Base-by-base conservation (phyloP, 257 asterid genomes). In the Schizonepeta tenuifolia region DNA sequence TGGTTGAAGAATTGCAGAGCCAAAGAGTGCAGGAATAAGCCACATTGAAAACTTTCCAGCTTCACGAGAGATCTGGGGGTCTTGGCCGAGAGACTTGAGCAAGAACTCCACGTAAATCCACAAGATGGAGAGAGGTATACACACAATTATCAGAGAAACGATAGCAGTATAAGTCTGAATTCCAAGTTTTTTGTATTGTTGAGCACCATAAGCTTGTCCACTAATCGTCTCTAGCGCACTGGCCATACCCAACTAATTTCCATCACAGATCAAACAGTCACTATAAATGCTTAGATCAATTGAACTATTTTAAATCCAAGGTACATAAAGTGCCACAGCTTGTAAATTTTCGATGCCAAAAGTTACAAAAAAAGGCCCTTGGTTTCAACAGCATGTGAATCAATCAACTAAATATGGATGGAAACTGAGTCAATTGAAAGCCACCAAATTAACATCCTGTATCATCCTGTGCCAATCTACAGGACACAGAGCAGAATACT, bases 181-280 rank as follows among this genome's bases (percentile, higher is more conserved):
- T 59, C 95, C 97, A 18, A 93, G 31, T 76, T 83, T 93, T 61
- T 86, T 80, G 28, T 86, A 93, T 68, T 90, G 97, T 60, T 87
- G 67, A 68, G 97, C 97, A 60, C 97, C 98, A 55, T 69, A 93
- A 4, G 97, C 92, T 71, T 90, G 98, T 22, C 97, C 98, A 1
- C 90, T 81, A 3, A 87, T 78, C 1, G 98, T 90, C 79, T 91
- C 98, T 74, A 93, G 62, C 17, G 93, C 98, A 69, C 89, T 57
- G 4, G 94, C 93, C 97, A 90, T 82, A 26, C 98, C 98, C 46
- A 87, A 70, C 97, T 93, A 84, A n/a, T n/a, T 78, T 78, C 18
- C 67, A 69, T 28, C 28, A 69, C n/a, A 20, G 38, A 66, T 46
- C 31, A 21, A 7, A 15, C 8, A 47, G 3, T 47, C 56, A 41